Evolutionary conservation across 2,329 filamentous ascomycete genomes (phyloP).

Genomic region (Lasiodiplodia gonubiensis): DNA sequence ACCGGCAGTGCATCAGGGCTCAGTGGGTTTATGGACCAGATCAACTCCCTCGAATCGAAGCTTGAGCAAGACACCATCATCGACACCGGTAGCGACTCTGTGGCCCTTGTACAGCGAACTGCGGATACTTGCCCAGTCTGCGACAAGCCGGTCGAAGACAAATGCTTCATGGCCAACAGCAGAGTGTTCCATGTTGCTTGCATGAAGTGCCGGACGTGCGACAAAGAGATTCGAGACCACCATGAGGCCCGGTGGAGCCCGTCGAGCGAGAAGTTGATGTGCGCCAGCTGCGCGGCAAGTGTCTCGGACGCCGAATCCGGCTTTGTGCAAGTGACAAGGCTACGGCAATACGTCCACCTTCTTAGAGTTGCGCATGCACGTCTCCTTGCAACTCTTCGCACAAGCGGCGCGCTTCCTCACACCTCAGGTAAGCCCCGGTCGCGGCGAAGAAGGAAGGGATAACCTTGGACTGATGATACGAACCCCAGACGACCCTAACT

Average conservation of each 20-base stretch:
- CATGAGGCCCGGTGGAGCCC: constrained; percentile 74
- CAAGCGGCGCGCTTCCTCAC: constrained; percentile 78
- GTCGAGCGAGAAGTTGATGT: constrained; percentile 72
- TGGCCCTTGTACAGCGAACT: constrained; percentile 51
- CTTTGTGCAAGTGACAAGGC: constrained; percentile 78
- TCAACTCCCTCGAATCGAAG: constrained; percentile 75
- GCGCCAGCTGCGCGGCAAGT: constrained; percentile 68
- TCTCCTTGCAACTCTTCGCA: constrained; percentile 83
- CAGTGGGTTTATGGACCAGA: constrained; percentile 80
- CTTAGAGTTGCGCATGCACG: constrained; percentile 89
- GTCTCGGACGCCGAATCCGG: constrained; percentile 63
- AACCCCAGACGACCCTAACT: constrained; percentile 68
- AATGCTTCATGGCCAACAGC: constrained; percentile 78
- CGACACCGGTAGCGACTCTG: constrained; percentile 50
- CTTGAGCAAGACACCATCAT: constrained; percentile 45
- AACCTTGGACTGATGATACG: constrained; percentile 36
- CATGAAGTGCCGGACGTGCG: constrained; percentile 72
- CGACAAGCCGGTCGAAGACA: constrained; percentile 89
- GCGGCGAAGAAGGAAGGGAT: not conserved
- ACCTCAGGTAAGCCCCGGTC: constrained; percentile 60
- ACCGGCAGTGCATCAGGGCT: constrained; percentile 75
- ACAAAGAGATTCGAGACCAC: constrained; percentile 72
- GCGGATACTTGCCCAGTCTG: constrained; percentile 82
- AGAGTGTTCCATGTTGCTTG: constrained; percentile 85
- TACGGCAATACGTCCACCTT: constrained; percentile 94